Evolutionary conservation across 352 stramenopile species (phyloP), one percentile per base, ranked within the genome.

Genomic region (Globisporangium alternatum): DNA sequence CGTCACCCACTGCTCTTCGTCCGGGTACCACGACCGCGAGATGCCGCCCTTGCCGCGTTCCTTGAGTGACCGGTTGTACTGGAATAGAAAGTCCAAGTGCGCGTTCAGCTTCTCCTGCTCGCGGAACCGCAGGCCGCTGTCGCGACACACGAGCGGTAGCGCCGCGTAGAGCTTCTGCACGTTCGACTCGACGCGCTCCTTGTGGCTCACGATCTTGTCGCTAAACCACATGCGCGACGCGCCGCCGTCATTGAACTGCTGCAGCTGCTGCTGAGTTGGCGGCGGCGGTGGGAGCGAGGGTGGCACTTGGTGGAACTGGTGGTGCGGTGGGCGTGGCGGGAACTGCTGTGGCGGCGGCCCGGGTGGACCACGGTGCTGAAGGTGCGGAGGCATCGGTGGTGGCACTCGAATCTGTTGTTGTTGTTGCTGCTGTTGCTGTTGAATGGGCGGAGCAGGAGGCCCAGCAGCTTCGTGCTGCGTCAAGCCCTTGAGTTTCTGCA

Each of bases 31-130:
- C 28, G 84, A 91, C 3, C 87, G 71, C 41, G 87, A 95, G 6
- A 89, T 80, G 21, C 87, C 87, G 39, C 87, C 87, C 60, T 92
- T 91, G 55, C 85, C 82, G 57, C 81, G 87, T 62, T 93, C 87
- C 63, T 92, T 92, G 28, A 88, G 71, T 4, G 87, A 76, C 12
- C 87, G 87, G 43, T 93, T 93, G 61, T 88, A 95, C 62, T 95
- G 83, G 66, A 95, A 95, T 9, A 95, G 60, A 67, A 95, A 95
- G 60, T 95, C 87, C 63, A 93, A 66, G 56, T 95, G 87, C 31
- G 84, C 83, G 51, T 93, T 80, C 43, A 93, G 67, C 56, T 95
- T 84, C 3, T 75, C 69, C 48, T 95, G 80, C 33, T 93, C 87
- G 53, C 79, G 79, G 62, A 95, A 95, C 12, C 87, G 85, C 30